Conservation (phyloP, 2,329 filamentous ascomycete genomes). For the Alternaria sp. region DNA sequence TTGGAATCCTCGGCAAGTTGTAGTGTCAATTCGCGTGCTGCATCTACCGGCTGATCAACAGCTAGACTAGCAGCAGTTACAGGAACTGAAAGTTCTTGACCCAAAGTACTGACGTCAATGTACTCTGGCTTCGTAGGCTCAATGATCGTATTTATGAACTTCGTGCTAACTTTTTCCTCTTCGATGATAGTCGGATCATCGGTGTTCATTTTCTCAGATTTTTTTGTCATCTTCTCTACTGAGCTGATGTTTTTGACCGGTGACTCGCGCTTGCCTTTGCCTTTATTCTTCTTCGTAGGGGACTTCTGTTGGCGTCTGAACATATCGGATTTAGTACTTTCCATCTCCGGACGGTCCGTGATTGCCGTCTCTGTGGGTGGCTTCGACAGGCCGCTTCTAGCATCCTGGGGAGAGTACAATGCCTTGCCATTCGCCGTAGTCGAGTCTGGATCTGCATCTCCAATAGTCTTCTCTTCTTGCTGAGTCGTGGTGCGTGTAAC, state of each 20-base stretch:
- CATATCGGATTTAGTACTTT: constrained; percentile 30
- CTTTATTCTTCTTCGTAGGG: constrained; percentile 17
- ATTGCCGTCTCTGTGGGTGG: constrained; percentile 9
- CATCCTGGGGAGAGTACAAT: constrained; percentile 50
- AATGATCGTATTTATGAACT: background rate
- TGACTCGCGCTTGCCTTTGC: constrained; percentile 1
- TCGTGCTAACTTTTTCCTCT: background rate
- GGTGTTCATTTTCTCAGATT: background rate
- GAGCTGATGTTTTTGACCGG: background rate
- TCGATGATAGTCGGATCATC: background rate
- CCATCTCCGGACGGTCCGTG: background rate
- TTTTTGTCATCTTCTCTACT: background rate
- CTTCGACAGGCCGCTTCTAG: constrained; percentile 43
- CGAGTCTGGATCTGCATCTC: background rate
- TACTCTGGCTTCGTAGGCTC: background rate
- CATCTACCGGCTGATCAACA: background rate
- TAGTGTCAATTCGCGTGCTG: background rate
- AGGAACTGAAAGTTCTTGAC: background rate
- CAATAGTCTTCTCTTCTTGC: constrained; percentile 3
- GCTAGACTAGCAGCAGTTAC: background rate
- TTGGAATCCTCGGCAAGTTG: background rate
- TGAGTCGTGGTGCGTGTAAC: constrained; percentile 5
- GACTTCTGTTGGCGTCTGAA: constrained; percentile 24
- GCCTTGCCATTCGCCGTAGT: constrained; percentile 1
- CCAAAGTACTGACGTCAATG: background rate